These are phyloP conservation scores for Eutrema heterophyllum DNA, from an alignment of 345 rosid genomes.

Conservation along the genomic window DNA sequence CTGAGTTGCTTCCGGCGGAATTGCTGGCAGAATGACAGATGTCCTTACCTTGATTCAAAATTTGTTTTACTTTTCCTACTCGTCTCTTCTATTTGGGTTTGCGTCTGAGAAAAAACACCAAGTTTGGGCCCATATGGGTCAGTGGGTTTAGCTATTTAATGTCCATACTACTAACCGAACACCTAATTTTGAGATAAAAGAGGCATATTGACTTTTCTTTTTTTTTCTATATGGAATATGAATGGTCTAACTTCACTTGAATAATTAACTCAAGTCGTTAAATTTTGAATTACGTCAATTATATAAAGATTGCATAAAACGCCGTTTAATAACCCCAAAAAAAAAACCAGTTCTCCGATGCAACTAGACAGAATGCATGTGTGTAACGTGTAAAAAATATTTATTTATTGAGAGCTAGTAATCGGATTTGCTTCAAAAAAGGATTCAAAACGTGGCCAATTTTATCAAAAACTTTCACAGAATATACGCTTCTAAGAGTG, in stretches of 20 bases:
- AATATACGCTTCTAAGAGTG: too few relatives aligned
- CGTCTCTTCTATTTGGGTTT: background rate
- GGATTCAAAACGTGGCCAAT: too few relatives aligned
- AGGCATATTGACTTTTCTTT: background rate
- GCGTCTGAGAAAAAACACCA: background rate
- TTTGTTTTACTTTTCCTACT: background rate
- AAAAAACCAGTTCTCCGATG: background rate
- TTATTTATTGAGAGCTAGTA: too few relatives aligned
- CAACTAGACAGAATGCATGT: background rate
- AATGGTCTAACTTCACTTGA: background rate
- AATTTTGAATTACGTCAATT: background rate
- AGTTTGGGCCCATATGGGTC: slow-evolving; percentile 2
- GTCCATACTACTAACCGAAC: background rate
- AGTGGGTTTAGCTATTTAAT: background rate
- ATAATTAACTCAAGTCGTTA: background rate
- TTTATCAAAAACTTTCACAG: too few relatives aligned
- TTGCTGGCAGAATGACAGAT: background rate
- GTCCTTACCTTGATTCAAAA: background rate
- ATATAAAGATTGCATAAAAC: background rate
- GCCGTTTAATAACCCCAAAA: background rate
- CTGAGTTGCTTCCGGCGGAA: background rate
- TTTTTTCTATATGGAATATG: background rate
- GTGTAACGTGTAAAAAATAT: too few relatives aligned
- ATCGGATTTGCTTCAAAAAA: too few relatives aligned
- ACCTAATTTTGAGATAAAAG: background rate